Evolutionary conservation across 1,284 basidiomycete genomes (phyloP), one percentile per base, ranked within the genome.

Genomic region (Trichosporon faecale): DNA sequence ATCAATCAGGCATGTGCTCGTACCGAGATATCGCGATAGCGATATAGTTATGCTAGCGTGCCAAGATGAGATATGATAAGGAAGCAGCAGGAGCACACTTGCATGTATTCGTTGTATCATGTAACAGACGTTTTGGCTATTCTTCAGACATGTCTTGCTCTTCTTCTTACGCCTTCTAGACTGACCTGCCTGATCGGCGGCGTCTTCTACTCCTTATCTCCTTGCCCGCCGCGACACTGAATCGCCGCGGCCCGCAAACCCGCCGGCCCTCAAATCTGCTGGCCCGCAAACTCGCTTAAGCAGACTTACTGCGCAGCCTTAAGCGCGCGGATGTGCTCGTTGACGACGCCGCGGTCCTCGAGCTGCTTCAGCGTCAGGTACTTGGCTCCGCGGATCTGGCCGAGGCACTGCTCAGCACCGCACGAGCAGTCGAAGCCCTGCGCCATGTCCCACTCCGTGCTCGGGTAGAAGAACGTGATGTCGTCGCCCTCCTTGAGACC

Each of bases 381-480:
- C 68, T 82, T 82, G 11, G 86, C 86, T 8, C 86, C 86, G 6
- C 71, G 66, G 40, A 86, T 82, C 29, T 72, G 75, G 9, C 83
- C 82, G 23, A 86, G 76, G 75, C 86, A 86, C n/a, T 76, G 83
- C 66, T 77, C 70, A 1, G 85, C 78, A 11, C 84, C 84, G 76
- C 89, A 90, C 40, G 79, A 74, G 79, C 89, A 91, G 33, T 85
- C 80, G 76, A 91, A 91, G 1, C 87, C 85, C 75, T 89, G 88
- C 14, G 86, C 88, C 89, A 91, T 90, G 67, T 88, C 85, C 89
- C 89, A 91, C 78, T 91, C 89, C 7, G 89, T 90, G 73, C 86
- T 87, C 16, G 89, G 89, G 78, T 91, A 90, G 78, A 90, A 90
- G 79, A 88, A 90, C 0, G 84, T 85, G 49, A 86, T 71, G 35